Conservation (phyloP, 148 eudicot species). For the Selenicereus undatus region DNA sequence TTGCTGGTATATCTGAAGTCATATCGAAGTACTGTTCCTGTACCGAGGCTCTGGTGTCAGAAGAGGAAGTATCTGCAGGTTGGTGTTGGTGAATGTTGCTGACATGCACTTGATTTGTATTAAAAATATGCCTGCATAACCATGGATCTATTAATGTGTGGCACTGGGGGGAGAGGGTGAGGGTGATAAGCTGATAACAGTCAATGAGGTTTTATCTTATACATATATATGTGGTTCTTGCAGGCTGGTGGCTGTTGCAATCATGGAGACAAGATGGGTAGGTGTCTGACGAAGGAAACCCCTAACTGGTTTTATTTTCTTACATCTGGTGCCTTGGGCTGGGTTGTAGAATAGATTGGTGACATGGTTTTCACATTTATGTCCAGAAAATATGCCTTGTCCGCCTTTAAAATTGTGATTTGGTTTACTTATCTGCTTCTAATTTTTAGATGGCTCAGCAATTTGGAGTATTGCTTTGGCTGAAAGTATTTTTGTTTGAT, state of each 20-base stretch:
- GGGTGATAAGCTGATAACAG: constrained; percentile 33
- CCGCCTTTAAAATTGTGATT: constrained; percentile 7
- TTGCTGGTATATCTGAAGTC: constrained; percentile 79
- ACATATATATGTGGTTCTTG: constrained; percentile 94
- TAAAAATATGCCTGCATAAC: constrained; percentile 26
- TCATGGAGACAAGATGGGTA: constrained; percentile 81
- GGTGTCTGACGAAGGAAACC: constrained; percentile 63
- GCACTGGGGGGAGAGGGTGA: constrained; percentile 43
- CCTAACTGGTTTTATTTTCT: constrained; percentile 41
- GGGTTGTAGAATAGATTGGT: constrained; percentile 32
- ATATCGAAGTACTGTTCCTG: constrained; percentile 88
- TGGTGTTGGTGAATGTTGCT: constrained; percentile 45
- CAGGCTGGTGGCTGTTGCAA: constrained; percentile 90
- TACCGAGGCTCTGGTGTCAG: constrained; percentile 98
- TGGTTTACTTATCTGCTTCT: constrained; percentile 16
- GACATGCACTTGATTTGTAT: background rate
- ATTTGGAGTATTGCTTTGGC: constrained; percentile 23
- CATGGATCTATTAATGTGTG: constrained; percentile 22
- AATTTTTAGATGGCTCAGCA: constrained; percentile 18
- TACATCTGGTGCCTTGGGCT: constrained; percentile 48
- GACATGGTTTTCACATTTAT: background rate
- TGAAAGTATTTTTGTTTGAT: constrained; percentile 19
- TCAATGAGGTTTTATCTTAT: constrained; percentile 87
- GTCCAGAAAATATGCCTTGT: background rate
- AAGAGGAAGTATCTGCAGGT: constrained; percentile 95